Evolutionary conservation across 805 yeast species (phyloP).

Genomic region (Sugiyamaella chiloensis): DNA sequence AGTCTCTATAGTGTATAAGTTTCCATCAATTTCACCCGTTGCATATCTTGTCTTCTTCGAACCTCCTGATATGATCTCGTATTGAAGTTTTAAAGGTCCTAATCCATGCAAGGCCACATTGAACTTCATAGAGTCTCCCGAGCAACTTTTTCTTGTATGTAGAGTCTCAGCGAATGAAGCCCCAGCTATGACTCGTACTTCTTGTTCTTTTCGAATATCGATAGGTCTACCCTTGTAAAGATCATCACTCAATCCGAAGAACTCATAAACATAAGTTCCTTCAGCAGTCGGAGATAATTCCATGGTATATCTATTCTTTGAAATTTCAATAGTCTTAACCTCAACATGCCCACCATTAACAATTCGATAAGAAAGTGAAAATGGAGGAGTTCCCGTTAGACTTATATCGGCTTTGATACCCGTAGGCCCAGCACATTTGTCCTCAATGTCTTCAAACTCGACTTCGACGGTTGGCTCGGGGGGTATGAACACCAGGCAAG

Average conservation of each 20-base stretch:
- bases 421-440: constrained; percentile 87
- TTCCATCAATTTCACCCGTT: constrained; percentile 40
- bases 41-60: constrained; percentile 45
- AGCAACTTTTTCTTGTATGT: constrained; percentile 39
- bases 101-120: constrained; percentile 71
- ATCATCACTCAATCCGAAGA: constrained; percentile 61
- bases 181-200: constrained; percentile 37
- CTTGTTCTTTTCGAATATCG: constrained; percentile 30
- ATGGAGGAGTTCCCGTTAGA: constrained; percentile 79
- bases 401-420: constrained; percentile 74
- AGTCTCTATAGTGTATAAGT: constrained; percentile 45
- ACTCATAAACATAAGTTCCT: constrained; percentile 76
- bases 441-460: constrained; percentile 57
- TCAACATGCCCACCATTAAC: constrained; percentile 37
- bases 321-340: constrained; percentile 31
- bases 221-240: constrained; percentile 44
- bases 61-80: constrained; percentile 62
- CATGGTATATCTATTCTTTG: constrained; percentile 49
- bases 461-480: constrained; percentile 50
- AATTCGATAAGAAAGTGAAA: constrained; percentile 58
- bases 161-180: constrained; percentile 34
- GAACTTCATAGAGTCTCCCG: constrained; percentile 45
- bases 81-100: constrained; percentile 69
- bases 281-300: constrained; percentile 74
- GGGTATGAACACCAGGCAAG: constrained; percentile 54